Evolutionary conservation across 2,329 filamentous ascomycete species (phyloP), one percentile per base, ranked within the genome.

Genomic region (Raffaelea arxii): DNA sequence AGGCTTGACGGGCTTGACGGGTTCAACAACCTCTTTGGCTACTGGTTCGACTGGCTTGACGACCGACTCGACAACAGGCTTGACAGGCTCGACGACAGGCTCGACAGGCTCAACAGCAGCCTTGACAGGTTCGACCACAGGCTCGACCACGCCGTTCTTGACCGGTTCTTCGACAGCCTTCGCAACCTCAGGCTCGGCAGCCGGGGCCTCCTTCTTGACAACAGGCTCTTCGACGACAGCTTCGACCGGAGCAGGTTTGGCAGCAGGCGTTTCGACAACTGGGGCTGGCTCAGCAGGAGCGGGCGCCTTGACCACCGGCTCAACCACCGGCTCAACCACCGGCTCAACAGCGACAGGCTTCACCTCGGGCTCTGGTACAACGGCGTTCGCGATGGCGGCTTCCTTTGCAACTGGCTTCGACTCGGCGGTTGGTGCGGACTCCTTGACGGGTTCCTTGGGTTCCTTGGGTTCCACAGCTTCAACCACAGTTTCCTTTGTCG

Each of bases 211-310:
- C 27, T 47, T 21, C n/a, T n/a, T n/a, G 9, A 38, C 32, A 14
- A 36, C 43, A 3, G 32, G 27, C 14, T 47, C 46, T 21, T 47
- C 46, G 14, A 40, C 18, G 19, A 47, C 43, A 25, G 40, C 43
- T 25, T 47, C 23, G 30, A 44, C 14, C 6, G 46, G 38, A 14
- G 3, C 27, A 9, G 16, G 38, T 6, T 9, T n/a, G 21, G 12
- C 25, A 3, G 4, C 22, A 12, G 16, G 23, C 21, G 22, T 42
- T 36, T 18, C 46, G n/a, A n/a, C 45, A 25, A 11, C 25, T 24
- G 18, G 39, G 30, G 14, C 24, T 18, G 18, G 14, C 21, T 2
- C 18, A 24, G 23, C 3, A 5, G 18, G 10, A 11, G n/a, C 35
- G 6, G 9, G 12, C 6, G 12, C 27, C 27, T 30, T 30, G 27